Conservation (phyloP, 345 rosid genomes). For the Salix caprea region DNA sequence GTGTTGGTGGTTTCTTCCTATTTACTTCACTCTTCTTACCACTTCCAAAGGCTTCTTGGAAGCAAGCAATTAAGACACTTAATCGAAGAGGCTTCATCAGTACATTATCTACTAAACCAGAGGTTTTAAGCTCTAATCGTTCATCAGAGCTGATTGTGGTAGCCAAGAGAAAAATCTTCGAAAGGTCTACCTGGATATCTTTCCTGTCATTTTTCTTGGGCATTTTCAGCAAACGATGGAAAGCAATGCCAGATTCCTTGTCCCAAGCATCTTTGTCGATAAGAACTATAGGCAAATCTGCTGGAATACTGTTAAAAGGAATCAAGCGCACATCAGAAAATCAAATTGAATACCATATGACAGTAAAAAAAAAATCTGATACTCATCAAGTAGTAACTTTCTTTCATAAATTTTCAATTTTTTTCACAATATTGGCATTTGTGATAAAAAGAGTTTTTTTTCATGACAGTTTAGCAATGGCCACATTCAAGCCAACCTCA, state of each 20-base stretch:
- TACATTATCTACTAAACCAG: constrained; percentile 52
- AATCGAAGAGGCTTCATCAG: constrained; percentile 68
- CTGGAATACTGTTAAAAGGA: constrained; percentile 38
- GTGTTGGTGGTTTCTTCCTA: constrained; percentile 41
- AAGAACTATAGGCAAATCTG: constrained; percentile 47
- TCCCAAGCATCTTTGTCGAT: constrained; percentile 76
- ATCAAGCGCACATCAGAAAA: constrained; percentile 5
- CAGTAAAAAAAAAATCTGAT: neutral
- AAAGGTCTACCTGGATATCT: constrained; percentile 25
- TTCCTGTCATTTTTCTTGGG: constrained; percentile 19
- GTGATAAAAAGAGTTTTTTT: neutral
- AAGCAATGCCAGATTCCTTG: constrained; percentile 36
- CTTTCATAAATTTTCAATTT: neutral
- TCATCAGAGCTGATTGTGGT: constrained; percentile 41
- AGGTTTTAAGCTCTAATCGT: constrained; percentile 44
- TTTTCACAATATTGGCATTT: neutral
- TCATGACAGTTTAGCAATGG: neutral
- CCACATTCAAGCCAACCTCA: neutral
- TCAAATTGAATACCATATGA: neutral
- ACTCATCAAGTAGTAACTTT: neutral
- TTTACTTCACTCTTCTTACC: constrained; percentile 46
- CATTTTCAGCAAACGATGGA: constrained; percentile 31
- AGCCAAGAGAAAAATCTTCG: constrained; percentile 54
- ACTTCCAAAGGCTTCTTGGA: constrained; percentile 69
- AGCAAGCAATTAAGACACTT: constrained; percentile 54